These are phyloP conservation scores for Dendrobium catenatum DNA, from an alignment of 106 monocot species.

Conservation along the genomic window DNA sequence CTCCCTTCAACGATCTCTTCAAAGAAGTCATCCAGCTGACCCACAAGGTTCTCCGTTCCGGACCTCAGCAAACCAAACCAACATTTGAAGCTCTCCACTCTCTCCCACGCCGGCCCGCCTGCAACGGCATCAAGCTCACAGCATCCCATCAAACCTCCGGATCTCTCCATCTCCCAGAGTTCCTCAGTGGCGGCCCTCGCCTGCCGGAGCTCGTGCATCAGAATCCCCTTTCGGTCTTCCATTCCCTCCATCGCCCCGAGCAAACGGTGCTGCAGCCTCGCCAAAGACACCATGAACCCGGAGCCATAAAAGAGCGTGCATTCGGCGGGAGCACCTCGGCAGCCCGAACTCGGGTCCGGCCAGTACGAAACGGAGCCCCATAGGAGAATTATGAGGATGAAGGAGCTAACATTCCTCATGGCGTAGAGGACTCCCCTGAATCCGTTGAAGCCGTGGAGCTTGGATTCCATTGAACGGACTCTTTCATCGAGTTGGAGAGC, in stretches of 20 bases:
- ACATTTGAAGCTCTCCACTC: conserved; percentile 31
- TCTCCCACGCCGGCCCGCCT: conserved; percentile 19
- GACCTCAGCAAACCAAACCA: conserved; percentile 35
- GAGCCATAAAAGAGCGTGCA: conserved; percentile 18
- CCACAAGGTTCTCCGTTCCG: conserved; percentile 43
- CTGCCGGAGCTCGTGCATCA: conserved; percentile 60
- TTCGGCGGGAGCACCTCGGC: not conserved
- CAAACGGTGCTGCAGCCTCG: conserved; percentile 45
- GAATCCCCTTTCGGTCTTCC: conserved; percentile 23
- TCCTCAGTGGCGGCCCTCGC: conserved; percentile 38
- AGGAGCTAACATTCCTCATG: conserved; percentile 61
- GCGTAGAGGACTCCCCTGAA: conserved; percentile 82
- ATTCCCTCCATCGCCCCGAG: conserved; percentile 29
- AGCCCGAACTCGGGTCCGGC: conserved; percentile 8
- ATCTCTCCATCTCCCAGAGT: conserved; percentile 44
- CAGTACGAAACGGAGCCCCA: conserved; percentile 68
- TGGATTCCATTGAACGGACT: conserved; percentile 25
- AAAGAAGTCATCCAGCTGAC: conserved; percentile 68
- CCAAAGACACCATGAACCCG: conserved; percentile 45
- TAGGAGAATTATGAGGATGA: conserved; percentile 47
- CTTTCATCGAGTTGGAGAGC: conserved; percentile 40
- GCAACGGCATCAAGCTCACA: conserved; percentile 13
- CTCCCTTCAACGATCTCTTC: conserved; percentile 76
- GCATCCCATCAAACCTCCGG: conserved; percentile 7
- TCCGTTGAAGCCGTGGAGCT: conserved; percentile 75